Evolutionary conservation across 306 rosid species (phyloP), one percentile per base, ranked within the genome.

Genomic region (Medicago arabica): DNA sequence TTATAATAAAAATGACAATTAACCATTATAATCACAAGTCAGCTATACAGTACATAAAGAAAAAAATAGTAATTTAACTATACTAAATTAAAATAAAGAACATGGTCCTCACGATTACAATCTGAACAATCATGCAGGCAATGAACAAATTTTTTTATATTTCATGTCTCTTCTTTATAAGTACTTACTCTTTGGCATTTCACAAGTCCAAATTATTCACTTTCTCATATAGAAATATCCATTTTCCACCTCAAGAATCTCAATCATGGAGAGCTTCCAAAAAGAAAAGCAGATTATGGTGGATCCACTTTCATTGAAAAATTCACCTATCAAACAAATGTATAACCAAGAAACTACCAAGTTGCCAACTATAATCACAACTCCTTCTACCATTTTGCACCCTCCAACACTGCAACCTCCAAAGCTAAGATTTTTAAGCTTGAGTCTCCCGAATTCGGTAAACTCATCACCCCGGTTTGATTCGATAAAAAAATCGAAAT

Each of bases 401-500:
- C 85, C 73, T 23, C 97, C 92, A 16, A 76, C 89, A 9, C 62
- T 91, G 8, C 86, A 80, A 5, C 93, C 96, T 59, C 83, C 92
- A 69, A 88, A 82, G 46, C 64, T 63, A 69, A 87, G 83, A 55
- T 95, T 95, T 83, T 64, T 95, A 47, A 92, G 91, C 88, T 21
- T 17, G 49, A 92, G 97, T 71, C 91, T 87, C n/a, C 97, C 97
- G 0, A 95, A 85, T 81, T 94, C 96, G 0, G 93, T 72, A 7
- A 66, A 75, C 58, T 86, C 95, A 7, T 90, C 97, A 0, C 97
- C 96, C 0, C 83, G 87, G 17, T 77, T 84, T 3, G 57, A 76
- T 34, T 25, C 82, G 55, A 81, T 68, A 79, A 90, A 85, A 86
- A 89, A 81, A 78, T 14, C 64, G 60, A 86, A 78, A 47, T 46